A percentile compares a stretch with the other conserved stretches of the same genome.
These are phyloP conservation scores for Claviceps fusiformis DNA, from an alignment of 2,329 filamentous ascomycete genomes.

Conservation along the genomic window DNA sequence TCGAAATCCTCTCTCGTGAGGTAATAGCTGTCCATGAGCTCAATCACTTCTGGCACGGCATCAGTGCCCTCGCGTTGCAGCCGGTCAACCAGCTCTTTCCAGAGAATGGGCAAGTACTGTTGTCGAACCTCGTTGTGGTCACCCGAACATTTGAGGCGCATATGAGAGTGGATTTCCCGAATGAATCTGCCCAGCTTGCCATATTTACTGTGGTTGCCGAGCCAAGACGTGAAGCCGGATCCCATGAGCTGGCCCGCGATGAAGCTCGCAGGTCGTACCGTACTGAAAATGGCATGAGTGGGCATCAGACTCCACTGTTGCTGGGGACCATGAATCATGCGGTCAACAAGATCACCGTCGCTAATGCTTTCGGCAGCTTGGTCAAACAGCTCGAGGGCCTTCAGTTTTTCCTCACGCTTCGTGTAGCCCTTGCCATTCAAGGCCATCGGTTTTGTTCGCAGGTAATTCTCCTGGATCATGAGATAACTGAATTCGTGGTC, in stretches of 20 bases:
- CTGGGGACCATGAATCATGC: constrained; percentile 96
- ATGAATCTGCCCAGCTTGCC: constrained; percentile 65
- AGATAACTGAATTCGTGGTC: constrained; percentile 95
- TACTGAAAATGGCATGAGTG: constrained; percentile 87
- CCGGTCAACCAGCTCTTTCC: constrained; percentile 63
- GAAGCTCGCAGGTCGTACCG: constrained; percentile 81
- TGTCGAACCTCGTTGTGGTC: constrained; percentile 91
- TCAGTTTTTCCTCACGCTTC: constrained; percentile 59
- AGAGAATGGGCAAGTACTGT: constrained; percentile 81
- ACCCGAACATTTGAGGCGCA: constrained; percentile 80
- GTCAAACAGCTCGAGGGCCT: constrained; percentile 74
- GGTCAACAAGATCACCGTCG: constrained; percentile 87
- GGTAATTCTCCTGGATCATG: constrained; percentile 97
- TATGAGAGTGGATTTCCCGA: constrained; percentile 93
- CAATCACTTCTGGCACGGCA: constrained; percentile 67
- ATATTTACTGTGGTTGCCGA: constrained; percentile 86
- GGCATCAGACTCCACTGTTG: constrained; percentile 99
- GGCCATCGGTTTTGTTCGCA: constrained; percentile 63
- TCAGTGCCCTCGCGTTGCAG: constrained; percentile 72
- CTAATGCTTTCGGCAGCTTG: constrained; percentile 91
- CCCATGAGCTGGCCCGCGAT: constrained; percentile 64
- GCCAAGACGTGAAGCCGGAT: constrained; percentile 76
- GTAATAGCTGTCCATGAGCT: constrained; percentile 95
- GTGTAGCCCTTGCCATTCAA: constrained; percentile 41
- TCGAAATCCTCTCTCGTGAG: constrained; percentile 93